Conservation (phyloP, 164 flowering plant genomes). For the Liquidambar formosana region DNA sequence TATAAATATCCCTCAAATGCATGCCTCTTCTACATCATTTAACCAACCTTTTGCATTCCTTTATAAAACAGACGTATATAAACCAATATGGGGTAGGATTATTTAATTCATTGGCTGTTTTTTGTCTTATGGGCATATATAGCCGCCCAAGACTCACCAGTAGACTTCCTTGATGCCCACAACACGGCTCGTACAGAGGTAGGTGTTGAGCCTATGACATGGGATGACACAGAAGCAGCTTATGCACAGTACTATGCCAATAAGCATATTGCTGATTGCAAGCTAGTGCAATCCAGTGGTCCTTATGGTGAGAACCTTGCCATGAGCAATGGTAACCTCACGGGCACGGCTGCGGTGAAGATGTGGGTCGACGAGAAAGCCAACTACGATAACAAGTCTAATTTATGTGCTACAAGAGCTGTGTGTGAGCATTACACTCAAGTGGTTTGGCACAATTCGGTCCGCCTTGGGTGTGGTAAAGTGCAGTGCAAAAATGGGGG, state of each 20-base stretch:
- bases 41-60: not conserved
- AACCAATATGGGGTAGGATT: no score
- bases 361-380: constrained; percentile 36
- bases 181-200: constrained; percentile 21
- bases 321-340: constrained; percentile 9
- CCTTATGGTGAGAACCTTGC: constrained; percentile 40
- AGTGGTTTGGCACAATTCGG: constrained; percentile 24
- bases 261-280: constrained; percentile 15
- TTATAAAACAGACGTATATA: no score
- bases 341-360: constrained; percentile 24
- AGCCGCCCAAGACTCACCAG: constrained; percentile 15
- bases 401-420: constrained; percentile 13
- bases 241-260: constrained; percentile 26
- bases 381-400: constrained; percentile 19
- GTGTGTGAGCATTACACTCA: constrained; percentile 32
- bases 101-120: no score
- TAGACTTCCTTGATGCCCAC: constrained; percentile 25
- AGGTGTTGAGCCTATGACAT: constrained; percentile 6
- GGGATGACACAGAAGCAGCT: constrained; percentile 21
- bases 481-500: constrained; percentile 20
- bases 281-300: constrained; percentile 22
- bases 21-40: no score
- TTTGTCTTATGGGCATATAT: no score
- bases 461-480: constrained; percentile 24
- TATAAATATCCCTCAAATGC: no score